Conservation (phyloP, 805 yeast genomes). For the baker's yeast (Saccharomyces cerevisiae) region DNA sequence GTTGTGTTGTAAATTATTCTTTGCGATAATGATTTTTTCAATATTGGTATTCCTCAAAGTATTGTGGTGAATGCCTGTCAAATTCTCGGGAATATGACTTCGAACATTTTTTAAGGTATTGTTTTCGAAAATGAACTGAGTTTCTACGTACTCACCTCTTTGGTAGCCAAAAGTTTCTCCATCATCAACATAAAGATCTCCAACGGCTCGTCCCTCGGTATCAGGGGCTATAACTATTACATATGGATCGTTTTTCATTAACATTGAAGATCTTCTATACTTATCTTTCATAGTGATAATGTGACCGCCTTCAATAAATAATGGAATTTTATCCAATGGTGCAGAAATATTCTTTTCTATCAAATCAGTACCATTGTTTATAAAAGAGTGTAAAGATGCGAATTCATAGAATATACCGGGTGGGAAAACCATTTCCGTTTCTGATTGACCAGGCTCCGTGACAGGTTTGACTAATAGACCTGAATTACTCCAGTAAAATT, state of each 20-base stretch:
- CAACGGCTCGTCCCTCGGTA: constrained; percentile 42
- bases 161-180: constrained; percentile 61
- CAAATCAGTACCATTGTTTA: constrained; percentile 26
- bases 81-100: constrained; percentile 18
- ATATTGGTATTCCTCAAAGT: constrained; percentile 35
- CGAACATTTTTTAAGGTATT: constrained; percentile 28
- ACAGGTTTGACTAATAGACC: constrained; percentile 79
- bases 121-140: constrained; percentile 33
- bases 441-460: constrained; percentile 41
- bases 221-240: constrained; percentile 59
- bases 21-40: constrained; percentile 49
- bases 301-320: constrained; percentile 70
- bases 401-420: constrained; percentile 53
- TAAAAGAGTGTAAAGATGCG: constrained; percentile 26
- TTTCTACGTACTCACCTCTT: constrained; percentile 41
- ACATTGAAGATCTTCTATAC: constrained; percentile 67
- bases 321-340: constrained; percentile 57
- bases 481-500: constrained; percentile 66
- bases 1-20: constrained; percentile 14
- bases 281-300: constrained; percentile 61
- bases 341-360: constrained; percentile 32
- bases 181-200: constrained; percentile 72
- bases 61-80: constrained; percentile 3
- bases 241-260: constrained; percentile 75
- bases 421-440: constrained; percentile 33